Conservation (phyloP, 2,329 filamentous ascomycete species). For the Ceratocystiopsis sp. region DNA sequence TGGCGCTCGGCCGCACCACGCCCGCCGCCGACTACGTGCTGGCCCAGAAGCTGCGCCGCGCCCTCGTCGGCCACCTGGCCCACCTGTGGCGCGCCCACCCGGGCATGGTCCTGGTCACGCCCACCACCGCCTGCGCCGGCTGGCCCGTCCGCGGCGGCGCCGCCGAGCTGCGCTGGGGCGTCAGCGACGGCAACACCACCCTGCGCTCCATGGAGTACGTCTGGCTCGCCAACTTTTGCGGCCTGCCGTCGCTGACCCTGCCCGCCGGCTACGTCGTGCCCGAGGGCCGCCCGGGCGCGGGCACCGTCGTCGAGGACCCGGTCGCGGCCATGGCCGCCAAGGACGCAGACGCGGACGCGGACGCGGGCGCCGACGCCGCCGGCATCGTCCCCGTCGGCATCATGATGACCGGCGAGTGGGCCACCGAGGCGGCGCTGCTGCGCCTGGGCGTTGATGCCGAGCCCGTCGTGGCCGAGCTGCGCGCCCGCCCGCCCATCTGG, state of each 20-base stretch:
- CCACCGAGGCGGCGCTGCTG: slow-evolving; percentile 29
- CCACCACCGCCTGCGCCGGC: slow-evolving; percentile 39
- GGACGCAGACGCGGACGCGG: no score
- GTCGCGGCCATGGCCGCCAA: slow-evolving; percentile 26
- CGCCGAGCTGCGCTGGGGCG: slow-evolving; percentile 21
- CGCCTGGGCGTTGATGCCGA: slow-evolving; percentile 31
- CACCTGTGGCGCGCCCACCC: slow-evolving; percentile 47
- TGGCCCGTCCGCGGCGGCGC: slow-evolving; percentile 21
- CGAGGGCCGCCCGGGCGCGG: slow-evolving; percentile 15
- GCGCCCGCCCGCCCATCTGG: slow-evolving; percentile 22
- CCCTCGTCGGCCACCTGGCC: slow-evolving; percentile 56
- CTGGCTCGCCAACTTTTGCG: slow-evolving; percentile 34
- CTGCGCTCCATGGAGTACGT: slow-evolving; percentile 31
- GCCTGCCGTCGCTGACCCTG: slow-evolving; percentile 26
- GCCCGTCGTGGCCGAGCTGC: slow-evolving; percentile 18
- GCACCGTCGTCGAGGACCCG: slow-evolving; percentile 16
- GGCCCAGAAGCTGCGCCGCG: slow-evolving; percentile 50
- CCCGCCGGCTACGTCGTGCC: slow-evolving; percentile 28
- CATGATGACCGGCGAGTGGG: slow-evolving; percentile 40
- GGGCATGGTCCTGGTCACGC: slow-evolving; percentile 53
- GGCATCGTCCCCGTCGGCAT: slow-evolving; percentile 33
- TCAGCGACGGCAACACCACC: slow-evolving; percentile 29
- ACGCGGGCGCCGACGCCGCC: slow-evolving; percentile 14
- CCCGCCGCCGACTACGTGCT: slow-evolving; percentile 49
- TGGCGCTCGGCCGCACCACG: slow-evolving; percentile 45